Conservation (phyloP, 164 flowering plant species). For the Vitis rotundifolia region DNA sequence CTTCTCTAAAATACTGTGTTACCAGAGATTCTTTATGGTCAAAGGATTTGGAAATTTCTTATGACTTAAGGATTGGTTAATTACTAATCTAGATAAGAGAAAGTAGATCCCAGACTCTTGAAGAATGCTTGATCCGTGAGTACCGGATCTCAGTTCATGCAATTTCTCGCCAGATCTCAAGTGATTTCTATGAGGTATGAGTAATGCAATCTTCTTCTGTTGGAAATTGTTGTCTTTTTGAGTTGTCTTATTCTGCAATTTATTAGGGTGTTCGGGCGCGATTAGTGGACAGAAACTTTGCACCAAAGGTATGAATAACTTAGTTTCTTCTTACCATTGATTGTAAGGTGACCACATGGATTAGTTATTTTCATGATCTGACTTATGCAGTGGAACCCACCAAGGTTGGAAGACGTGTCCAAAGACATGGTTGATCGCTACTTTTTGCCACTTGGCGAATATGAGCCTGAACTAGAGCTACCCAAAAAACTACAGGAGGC, state of each 20-base stretch:
- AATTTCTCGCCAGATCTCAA: neutral
- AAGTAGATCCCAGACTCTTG: neutral
- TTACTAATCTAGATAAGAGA: neutral
- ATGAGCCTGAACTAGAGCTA: neutral
- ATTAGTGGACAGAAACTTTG: neutral
- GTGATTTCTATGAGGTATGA: neutral
- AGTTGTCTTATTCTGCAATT: neutral
- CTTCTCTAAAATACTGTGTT: neutral
- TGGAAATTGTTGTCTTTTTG: too few species aligned
- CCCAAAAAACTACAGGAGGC: neutral
- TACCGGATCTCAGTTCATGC: neutral
- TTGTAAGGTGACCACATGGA: neutral
- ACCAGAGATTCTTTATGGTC: neutral
- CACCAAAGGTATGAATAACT: neutral
- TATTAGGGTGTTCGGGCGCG: neutral
- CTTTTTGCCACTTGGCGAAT: neutral
- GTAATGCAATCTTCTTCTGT: neutral
- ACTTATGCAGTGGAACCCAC: neutral
- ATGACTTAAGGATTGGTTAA: neutral
- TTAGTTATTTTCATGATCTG: neutral
- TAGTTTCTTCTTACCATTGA: neutral
- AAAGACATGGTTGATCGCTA: neutral
- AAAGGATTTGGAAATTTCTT: neutral
- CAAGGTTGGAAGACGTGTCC: neutral
- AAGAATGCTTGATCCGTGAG: neutral